Evolutionary conservation across 495 filamentous ascomycete genomes (phyloP).

Genomic region (Tetracladium setigerum): DNA sequence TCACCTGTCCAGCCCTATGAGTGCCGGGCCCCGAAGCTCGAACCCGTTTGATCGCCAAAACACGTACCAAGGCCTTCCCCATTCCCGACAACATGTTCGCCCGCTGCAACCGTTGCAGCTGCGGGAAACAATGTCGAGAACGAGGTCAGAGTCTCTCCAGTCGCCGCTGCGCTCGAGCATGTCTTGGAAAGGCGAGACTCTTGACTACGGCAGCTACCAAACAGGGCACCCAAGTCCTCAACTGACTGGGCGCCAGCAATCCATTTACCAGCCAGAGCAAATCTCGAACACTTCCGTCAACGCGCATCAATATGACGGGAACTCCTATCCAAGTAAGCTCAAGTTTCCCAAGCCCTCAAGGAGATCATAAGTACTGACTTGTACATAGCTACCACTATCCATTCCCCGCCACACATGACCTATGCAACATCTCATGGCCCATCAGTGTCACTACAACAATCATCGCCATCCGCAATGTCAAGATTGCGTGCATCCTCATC

Average conservation of each 20-base stretch:
- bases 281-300: slow-evolving; percentile 29
- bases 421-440: slow-evolving; percentile 33
- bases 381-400: slow-evolving; percentile 14
- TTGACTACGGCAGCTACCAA: slow-evolving; percentile 44
- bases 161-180: slow-evolving; percentile 53
- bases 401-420: slow-evolving; percentile 31
- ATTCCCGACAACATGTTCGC: slow-evolving; percentile 35
- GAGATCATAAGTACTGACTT: slow-evolving; percentile 8
- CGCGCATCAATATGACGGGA: slow-evolving; percentile 39
- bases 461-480: slow-evolving; percentile 19
- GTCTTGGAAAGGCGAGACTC: slow-evolving; percentile 53
- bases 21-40: slow-evolving; percentile 40
- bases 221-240: slow-evolving; percentile 33
- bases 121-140: slow-evolving; percentile 50
- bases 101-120: slow-evolving; percentile 51
- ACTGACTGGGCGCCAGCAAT: slow-evolving; percentile 34
- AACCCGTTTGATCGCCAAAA: slow-evolving; percentile 48
- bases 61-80: slow-evolving; percentile 36
- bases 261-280: slow-evolving; percentile 32
- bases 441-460: slow-evolving; percentile 13
- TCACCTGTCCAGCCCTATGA: slow-evolving; percentile 39
- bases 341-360: slow-evolving; percentile 13
- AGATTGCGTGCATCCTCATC: slow-evolving; percentile 16
- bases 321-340: slow-evolving; percentile 44
- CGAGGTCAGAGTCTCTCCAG: slow-evolving; percentile 49